These are phyloP conservation scores for Cynanchum wilfordii DNA, from an alignment of 257 asterid genomes.

Conservation along the genomic window DNA sequence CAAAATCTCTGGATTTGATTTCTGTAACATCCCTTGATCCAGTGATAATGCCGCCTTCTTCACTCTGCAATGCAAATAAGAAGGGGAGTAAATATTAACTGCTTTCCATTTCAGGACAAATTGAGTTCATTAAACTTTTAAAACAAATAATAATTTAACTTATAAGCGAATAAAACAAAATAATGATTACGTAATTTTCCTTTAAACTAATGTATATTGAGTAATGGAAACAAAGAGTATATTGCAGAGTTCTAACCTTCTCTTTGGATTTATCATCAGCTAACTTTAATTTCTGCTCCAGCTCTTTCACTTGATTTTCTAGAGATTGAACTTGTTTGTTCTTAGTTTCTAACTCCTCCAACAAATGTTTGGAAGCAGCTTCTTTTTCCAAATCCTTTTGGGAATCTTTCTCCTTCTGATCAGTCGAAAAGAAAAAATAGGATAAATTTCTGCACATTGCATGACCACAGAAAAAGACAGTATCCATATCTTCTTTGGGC, in stretches of 20 bases:
- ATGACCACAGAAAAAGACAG: neutral
- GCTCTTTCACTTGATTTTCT: conserved; percentile 52
- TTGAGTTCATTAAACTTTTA: no score
- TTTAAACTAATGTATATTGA: neutral
- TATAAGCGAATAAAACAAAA: no score
- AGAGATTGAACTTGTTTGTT: conserved; percentile 47
- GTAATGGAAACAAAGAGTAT: neutral
- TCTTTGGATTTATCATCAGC: conserved; percentile 63
- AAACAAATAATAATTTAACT: no score
- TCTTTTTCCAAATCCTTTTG: conserved; percentile 52
- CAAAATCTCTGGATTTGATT: conserved; percentile 57
- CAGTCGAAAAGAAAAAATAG: conserved; percentile 8
- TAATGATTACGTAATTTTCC: no score
- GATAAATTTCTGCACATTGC: neutral
- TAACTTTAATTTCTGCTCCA: conserved; percentile 50
- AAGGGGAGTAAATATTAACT: neutral
- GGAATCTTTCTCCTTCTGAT: conserved; percentile 53
- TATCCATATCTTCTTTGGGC: no score
- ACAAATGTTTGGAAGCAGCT: conserved; percentile 42
- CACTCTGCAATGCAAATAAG: conserved; percentile 30
- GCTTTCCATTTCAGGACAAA: no score
- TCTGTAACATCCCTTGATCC: conserved; percentile 34
- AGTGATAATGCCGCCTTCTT: conserved; percentile 21
- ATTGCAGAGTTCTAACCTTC: conserved; percentile 43
- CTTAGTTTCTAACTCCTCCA: conserved; percentile 51